These are phyloP conservation scores for Candida endomychidarum DNA, from an alignment of 805 yeast genomes.

Conservation along the genomic window DNA sequence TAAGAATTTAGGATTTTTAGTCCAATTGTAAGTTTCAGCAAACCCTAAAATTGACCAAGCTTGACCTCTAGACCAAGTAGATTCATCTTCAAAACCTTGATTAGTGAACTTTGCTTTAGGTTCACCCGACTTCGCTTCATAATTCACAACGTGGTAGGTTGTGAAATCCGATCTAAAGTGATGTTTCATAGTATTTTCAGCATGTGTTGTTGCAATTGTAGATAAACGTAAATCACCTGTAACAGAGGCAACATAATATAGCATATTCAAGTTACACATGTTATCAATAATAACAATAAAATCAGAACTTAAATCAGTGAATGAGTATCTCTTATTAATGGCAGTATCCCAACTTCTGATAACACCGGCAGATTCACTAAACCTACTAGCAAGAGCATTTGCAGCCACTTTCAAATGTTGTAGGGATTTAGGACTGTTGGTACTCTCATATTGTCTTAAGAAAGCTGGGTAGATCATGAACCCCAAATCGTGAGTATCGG, in stretches of 20 bases:
- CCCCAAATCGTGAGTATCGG: conserved; percentile 29
- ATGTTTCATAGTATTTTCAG: conserved; percentile 25
- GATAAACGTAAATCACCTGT: conserved; percentile 26
- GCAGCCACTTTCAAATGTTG: conserved; percentile 24
- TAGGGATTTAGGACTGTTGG: conserved; percentile 16
- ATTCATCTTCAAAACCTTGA: conserved; percentile 27
- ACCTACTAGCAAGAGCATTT: conserved; percentile 24
- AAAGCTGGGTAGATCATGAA: conserved; percentile 26
- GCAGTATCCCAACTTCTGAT: conserved; percentile 28
- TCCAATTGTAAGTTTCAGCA: conserved; percentile 24
- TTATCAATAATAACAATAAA: conserved; percentile 27
- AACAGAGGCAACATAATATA: conserved; percentile 23
- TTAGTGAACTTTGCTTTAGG: conserved; percentile 23
- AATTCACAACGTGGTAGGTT: conserved; percentile 25
- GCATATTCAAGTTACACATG: conserved; percentile 23
- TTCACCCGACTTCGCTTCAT: conserved; percentile 21
- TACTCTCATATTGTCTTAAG: conserved; percentile 21
- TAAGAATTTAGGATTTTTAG: conserved; percentile 23
- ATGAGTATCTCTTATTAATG: conserved; percentile 17
- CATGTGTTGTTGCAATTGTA: conserved; percentile 28
- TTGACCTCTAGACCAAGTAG: conserved; percentile 32
- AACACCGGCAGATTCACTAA: conserved; percentile 19
- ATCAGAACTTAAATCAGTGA: conserved; percentile 18
- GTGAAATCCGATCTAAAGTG: conserved; percentile 23
- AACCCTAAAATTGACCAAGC: conserved; percentile 32